Conservation (phyloP, 306 rosid species). For the Rosa chinensis region DNA sequence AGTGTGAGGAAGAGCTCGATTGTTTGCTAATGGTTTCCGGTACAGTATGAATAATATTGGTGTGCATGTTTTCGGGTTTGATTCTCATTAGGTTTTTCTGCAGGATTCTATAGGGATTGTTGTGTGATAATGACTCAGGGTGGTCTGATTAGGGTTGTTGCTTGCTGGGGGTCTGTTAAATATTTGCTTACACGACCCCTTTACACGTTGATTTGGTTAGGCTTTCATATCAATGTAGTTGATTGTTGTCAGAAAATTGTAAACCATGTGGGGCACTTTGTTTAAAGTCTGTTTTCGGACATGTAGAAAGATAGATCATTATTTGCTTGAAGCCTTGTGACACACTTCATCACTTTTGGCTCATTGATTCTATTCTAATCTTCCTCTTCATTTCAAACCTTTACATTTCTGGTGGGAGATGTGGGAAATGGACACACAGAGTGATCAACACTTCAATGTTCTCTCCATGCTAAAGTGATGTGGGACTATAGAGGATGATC, state of each 20-base stretch:
- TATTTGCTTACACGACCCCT: constrained; percentile 29
- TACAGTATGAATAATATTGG: constrained; percentile 26
- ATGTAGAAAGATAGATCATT: not conserved
- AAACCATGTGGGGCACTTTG: constrained; percentile 19
- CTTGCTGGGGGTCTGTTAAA: constrained; percentile 30
- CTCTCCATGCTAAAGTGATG: no score
- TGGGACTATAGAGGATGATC: no score
- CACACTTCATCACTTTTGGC: not conserved
- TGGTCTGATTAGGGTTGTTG: constrained; percentile 27
- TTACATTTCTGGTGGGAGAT: not conserved
- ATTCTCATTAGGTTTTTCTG: constrained; percentile 1
- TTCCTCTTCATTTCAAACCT: not conserved
- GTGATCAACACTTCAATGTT: not conserved
- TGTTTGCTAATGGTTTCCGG: constrained; percentile 21
- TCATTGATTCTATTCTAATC: not conserved
- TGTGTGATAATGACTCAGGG: constrained; percentile 14
- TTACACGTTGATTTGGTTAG: constrained; percentile 14
- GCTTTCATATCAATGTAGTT: constrained; percentile 27
- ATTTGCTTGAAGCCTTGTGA: not conserved
- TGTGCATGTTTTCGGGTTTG: constrained; percentile 14
- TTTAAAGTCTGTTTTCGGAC: not conserved
- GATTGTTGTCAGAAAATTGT: constrained; percentile 28
- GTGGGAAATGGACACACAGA: not conserved
- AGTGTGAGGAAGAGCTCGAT: not conserved
- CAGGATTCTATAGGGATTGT: not conserved